Conservation (phyloP, 331 rosid genomes). For the Acacia pycnantha region DNA sequence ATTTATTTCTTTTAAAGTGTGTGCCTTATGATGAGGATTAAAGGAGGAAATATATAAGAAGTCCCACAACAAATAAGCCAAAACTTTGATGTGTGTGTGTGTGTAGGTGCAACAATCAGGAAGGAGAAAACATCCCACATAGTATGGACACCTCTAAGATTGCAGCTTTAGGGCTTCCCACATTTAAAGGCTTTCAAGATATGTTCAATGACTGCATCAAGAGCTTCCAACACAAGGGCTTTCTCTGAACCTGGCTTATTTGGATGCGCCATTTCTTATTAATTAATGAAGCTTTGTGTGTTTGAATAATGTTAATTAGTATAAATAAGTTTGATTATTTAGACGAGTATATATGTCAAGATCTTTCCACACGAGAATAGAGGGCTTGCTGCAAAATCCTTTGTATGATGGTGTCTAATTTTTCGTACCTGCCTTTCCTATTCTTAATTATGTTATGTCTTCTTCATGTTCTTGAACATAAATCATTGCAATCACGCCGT, state of each 20-base stretch:
- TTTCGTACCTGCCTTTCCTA: background rate
- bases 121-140: conserved; percentile 70
- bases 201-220: background rate
- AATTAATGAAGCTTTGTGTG: background rate
- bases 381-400: background rate
- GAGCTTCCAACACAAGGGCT: background rate
- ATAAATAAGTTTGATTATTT: background rate
- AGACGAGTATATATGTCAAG: background rate
- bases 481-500: background rate
- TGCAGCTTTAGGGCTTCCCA: conserved; percentile 57
- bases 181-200: conserved; percentile 58
- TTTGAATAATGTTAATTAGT: background rate
- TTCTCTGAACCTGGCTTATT: background rate
- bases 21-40: too few relatives aligned
- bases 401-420: background rate
- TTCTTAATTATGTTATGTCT: background rate
- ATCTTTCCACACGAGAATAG: background rate
- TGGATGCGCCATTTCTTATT: background rate
- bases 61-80: too few relatives aligned
- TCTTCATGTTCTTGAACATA: background rate
- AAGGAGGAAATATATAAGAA: too few relatives aligned
- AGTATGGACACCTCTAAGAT: conserved; percentile 74
- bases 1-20: too few relatives aligned
- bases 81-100: background rate
- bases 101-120: conserved; percentile 48